Base-by-base conservation (phyloP, 345 rosid species). In the Bruguiera sexangula region DNA sequence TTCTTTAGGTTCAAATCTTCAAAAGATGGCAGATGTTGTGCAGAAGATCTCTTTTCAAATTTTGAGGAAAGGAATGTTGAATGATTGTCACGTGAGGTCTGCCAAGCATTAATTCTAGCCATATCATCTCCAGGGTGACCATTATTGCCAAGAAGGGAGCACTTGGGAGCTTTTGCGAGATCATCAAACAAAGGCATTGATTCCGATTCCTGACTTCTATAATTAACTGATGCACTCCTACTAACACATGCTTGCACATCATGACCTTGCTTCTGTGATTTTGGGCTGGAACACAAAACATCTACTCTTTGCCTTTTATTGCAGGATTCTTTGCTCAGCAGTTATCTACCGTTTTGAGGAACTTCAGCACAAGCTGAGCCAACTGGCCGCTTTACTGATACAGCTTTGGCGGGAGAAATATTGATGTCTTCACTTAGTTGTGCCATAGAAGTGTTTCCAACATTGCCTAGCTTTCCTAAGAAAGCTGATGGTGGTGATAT, bases 401-500 rank as follows among this genome's bases (percentile, higher is more conserved):
- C 77, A 51, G 68, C 56, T 74, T 73, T 71, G 39, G 78, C 72
- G 58, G 85, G 68, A 72, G 76, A 46, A 36, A 60, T 36, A 39
- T 69, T 62, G 32, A 64, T 31, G 53, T 65, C 34, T 72, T 43
- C 68, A 55, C 69, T 68, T 58, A 70, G 61, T 56, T 64, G 70
- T 51, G 61, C 66, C 66, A 57, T 67, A 34, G 75, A 71, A 60
- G 81, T 80, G 63, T 75, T 70, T 62, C 73, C 64, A 62, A 29
- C 59, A 58, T 53, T 68, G 67, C 78, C 68, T 15, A 79, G 73
- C 62, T 76, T 79, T 56, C 75, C 76, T 51, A 75, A 66, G 72
- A 73, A 84, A 58, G 72, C 43, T 70, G 87, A 70, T 37, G 71
- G 73, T 31, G 86, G 62, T 16, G 83, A 75, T 63, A 59, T 83